A percentile compares a stretch with the other conserved stretches of the same genome.
Evolutionary conservation across 225 moss, liverwort and hornwort species (phyloP).

Genomic region (Sphagnum contortum): DNA sequence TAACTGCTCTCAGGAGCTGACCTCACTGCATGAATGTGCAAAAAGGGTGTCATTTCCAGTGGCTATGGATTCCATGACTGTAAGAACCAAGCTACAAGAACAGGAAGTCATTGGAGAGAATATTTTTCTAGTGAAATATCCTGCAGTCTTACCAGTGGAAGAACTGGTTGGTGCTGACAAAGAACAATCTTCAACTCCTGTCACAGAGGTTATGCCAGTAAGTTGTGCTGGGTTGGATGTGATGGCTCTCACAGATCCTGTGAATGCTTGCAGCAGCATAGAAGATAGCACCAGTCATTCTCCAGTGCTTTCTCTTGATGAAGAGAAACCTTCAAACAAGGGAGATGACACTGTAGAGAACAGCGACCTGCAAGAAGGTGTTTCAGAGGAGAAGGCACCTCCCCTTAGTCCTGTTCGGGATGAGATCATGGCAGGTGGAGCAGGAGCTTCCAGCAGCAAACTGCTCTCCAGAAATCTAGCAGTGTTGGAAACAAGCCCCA

Average conservation of each 20-base stretch:
- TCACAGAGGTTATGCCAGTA: neutral
- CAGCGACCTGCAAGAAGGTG: neutral
- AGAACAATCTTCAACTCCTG: neutral
- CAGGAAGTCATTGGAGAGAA: neutral
- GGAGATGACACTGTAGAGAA: slow-evolving; percentile 2
- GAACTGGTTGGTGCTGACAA: neutral
- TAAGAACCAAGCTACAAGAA: too few species aligned
- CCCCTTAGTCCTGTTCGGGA: neutral
- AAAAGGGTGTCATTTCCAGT: slow-evolving; percentile 7
- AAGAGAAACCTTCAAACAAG: neutral
- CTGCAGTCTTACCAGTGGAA: neutral
- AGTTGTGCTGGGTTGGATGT: neutral
- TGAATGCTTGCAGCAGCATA: neutral
- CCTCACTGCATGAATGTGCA: too few species aligned
- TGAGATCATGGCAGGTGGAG: neutral
- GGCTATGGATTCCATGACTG: neutral
- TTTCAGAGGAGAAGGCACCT: neutral
- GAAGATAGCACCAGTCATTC: neutral
- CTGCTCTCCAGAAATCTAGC: neutral
- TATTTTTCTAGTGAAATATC: neutral
- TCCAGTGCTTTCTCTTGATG: neutral
- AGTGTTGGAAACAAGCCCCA: neutral
- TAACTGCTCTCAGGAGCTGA: neutral
- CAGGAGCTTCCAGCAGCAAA: neutral
- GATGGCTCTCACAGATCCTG: neutral